Conservation (phyloP, 2,329 filamentous ascomycete species). For the Fragosphaeria purpurea region DNA sequence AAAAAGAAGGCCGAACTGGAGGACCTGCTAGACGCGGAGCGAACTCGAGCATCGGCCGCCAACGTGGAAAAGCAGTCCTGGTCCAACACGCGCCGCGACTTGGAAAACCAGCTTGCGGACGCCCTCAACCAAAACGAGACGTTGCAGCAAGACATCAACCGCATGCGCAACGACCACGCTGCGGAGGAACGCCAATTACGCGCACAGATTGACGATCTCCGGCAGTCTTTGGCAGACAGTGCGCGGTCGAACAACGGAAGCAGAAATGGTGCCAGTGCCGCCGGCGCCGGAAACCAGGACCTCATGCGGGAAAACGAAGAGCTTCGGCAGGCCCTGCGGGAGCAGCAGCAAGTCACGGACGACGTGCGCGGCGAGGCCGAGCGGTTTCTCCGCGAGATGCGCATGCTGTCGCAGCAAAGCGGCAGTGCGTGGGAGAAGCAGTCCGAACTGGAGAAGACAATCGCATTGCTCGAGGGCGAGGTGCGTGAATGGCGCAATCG, state of each 20-base stretch:
- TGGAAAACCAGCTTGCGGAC: conserved; percentile 66
- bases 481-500: conserved; percentile 83
- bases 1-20: conserved; percentile 64
- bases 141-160: conserved; percentile 69
- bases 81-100: conserved; percentile 51
- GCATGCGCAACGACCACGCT: conserved; percentile 58
- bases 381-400: conserved; percentile 82
- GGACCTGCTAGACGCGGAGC: conserved; percentile 48
- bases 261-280: conserved; percentile 5
- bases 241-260: conserved; percentile 3
- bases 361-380: conserved; percentile 79
- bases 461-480: conserved; percentile 70
- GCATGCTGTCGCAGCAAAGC: conserved; percentile 69
- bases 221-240: conserved; percentile 22
- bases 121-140: conserved; percentile 70
- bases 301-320: conserved; percentile 60
- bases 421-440: conserved; percentile 72
- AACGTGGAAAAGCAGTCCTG: conserved; percentile 61
- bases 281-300: conserved; percentile 36
- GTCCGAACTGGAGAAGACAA: conserved; percentile 62
- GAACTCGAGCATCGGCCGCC: conserved; percentile 38
- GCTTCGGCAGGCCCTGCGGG: conserved; percentile 51
- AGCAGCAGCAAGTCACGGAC: conserved; percentile 76
- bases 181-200: conserved; percentile 52
- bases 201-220: conserved; percentile 49